These are phyloP conservation scores for Metschnikowia lunata DNA, from an alignment of 805 yeast genomes.

Conservation along the genomic window DNA sequence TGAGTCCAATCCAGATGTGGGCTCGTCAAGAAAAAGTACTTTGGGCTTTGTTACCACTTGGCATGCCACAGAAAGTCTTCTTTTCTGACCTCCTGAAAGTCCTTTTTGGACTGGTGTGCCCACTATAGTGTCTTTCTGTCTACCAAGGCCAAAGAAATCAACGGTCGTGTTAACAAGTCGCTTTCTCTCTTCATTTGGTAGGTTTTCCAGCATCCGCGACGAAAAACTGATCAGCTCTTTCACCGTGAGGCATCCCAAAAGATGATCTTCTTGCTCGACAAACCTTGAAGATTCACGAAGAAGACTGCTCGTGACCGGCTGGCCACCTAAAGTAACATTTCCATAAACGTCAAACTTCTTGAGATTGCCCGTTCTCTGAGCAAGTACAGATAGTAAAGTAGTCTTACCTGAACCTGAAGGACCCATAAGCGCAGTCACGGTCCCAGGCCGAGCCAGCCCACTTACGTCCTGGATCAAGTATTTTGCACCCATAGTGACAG, in stretches of 20 bases:
- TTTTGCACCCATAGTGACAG: constrained; percentile 8
- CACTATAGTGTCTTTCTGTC: constrained; percentile 55
- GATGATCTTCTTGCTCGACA: constrained; percentile 73
- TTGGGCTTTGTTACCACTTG: constrained; percentile 76
- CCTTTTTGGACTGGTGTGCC: constrained; percentile 50
- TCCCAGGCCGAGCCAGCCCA: constrained; percentile 8
- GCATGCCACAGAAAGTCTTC: constrained; percentile 73
- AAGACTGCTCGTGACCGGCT: constrained; percentile 7
- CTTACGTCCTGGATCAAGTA: constrained; percentile 8
- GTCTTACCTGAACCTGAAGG: constrained; percentile 89
- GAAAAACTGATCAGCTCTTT: constrained; percentile 66
- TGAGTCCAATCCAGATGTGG: constrained; percentile 83
- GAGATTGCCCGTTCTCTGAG: constrained; percentile 44
- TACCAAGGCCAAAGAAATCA: constrained; percentile 60
- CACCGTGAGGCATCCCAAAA: constrained; percentile 67
- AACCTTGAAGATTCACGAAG: constrained; percentile 25
- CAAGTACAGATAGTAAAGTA: constrained; percentile 63
- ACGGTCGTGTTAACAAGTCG: constrained; percentile 56
- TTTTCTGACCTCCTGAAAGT: constrained; percentile 81
- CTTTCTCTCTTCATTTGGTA: constrained; percentile 40
- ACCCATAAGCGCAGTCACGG: constrained; percentile 73
- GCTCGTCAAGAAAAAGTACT: constrained; percentile 75
- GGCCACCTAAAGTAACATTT: constrained; percentile 26
- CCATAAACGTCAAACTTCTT: constrained; percentile 42
- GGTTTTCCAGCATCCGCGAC: constrained; percentile 58